phyloP scores from a whole-genome alignment of 2,329 filamentous ascomycete species.

The Magnaporthiopsis poae region DNA sequence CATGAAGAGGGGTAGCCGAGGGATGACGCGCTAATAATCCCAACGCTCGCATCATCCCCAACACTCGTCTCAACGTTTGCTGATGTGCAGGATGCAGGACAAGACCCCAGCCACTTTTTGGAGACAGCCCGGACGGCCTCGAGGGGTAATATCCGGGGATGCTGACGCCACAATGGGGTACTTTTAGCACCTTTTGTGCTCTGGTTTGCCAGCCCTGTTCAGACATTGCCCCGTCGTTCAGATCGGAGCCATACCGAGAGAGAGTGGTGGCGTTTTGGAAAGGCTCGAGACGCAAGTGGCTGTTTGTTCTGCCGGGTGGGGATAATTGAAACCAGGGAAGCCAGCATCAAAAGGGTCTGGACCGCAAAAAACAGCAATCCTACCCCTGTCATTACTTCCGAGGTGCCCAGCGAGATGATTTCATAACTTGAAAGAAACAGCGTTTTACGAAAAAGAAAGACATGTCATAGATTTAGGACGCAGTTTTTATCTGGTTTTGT shows the following conservation, averaged over 20 bases:
- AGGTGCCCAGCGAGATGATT: too few species aligned
- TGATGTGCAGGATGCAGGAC: neutral
- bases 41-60: neutral
- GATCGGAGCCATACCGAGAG: neutral
- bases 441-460: too few species aligned
- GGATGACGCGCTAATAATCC: neutral
- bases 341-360: too few species aligned
- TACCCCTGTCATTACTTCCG: too few species aligned
- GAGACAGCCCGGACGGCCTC: neutral
- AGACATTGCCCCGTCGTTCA: neutral
- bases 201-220: neutral
- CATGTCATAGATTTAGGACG: too few species aligned
- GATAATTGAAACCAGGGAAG: neutral
- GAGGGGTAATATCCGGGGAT: neutral
- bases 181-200: too few species aligned
- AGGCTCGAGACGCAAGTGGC: neutral
- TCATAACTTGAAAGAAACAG: too few species aligned
- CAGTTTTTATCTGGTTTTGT: too few species aligned
- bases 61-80: neutral
- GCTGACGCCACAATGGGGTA: too few species aligned
- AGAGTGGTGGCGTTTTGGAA: neutral
- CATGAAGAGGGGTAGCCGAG: neutral
- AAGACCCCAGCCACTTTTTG: neutral
- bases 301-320: neutral
- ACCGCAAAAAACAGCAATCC: too few species aligned